Evolutionary conservation across 805 yeast genomes (phyloP), one percentile per base, ranked within the genome.

Genomic region (Saccharomycopsis babjevae): DNA sequence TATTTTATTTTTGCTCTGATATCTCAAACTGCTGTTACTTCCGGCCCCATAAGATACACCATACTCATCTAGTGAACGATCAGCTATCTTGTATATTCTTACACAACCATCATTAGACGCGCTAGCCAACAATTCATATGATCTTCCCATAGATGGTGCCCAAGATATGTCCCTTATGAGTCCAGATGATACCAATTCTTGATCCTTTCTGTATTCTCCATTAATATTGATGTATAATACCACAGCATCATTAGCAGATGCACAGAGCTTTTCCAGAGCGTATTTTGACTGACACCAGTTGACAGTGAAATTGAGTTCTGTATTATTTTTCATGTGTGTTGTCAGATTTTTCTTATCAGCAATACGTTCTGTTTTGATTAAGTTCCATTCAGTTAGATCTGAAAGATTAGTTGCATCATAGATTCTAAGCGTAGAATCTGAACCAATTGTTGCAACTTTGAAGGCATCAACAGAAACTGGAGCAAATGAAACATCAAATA

Each of bases 141-240:
- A 83, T 66, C 97, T 77, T 1, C 98, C 98, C 86, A 92, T 89
- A 0, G 96, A 83, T 2, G 98, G 97, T 0, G 98, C 98, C 99
- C 99, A 93, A 36, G 92, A 80, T 5, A 92, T 89, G 18, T 91
- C 87, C 68, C 98, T 78, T 39, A 93, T 89, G 50, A 93, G 77
- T 1, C 96, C 97, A 59, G 82, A 79, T 46, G 90, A 97, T 1
- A 91, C 88, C 56, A 62, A 57, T 16, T 39, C 25, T 50, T 60
- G 59, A 25, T 58, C 63, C n/a, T 50, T 57, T 18, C 38, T 36
- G 32, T 63, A 63, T n/a, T 50, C 58, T 20, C 57, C 62, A 39
- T 34, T 43, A 25, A 18, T 54, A 10, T 59, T 34, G 25, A 36
- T 59, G 32, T 69, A 70, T 59, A 68, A 79, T 71, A 86, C 91